Conservation (phyloP, 192 early-diverging fungal species). For the Backusella sp. region DNA sequence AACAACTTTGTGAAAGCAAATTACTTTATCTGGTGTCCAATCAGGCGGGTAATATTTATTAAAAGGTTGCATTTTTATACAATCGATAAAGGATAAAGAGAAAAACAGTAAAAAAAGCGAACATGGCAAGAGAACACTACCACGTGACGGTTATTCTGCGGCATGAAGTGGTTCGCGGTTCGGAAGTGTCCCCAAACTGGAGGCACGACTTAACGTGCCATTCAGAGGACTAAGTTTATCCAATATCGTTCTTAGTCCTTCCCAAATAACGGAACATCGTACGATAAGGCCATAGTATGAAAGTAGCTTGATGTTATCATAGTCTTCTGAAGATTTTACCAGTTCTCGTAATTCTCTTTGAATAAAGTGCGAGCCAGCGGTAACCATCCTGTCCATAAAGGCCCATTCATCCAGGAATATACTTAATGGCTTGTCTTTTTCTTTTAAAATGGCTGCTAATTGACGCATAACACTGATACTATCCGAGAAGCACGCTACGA, state of each 20-base stretch:
- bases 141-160: background rate
- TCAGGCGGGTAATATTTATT: slow-evolving; percentile 90
- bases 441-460: background rate
- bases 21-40: slow-evolving; percentile 87
- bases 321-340: background rate
- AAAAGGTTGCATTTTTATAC: slow-evolving; percentile 47
- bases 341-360: slow-evolving; percentile 1
- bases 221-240: slow-evolving; percentile 11
- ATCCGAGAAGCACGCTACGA: background rate
- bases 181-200: background rate
- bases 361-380: background rate
- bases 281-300: slow-evolving; percentile 17
- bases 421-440: background rate
- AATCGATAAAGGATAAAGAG: background rate
- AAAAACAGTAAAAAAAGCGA: background rate
- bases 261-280: slow-evolving; percentile 16
- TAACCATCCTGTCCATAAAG: background rate
- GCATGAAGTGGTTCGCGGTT: background rate
- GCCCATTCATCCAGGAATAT: slow-evolving; percentile 10
- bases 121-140: background rate
- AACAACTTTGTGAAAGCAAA: background rate
- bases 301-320: background rate
- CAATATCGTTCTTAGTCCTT: background rate
- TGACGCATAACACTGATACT: slow-evolving; percentile 14
- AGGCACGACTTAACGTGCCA: background rate